Conservation (phyloP, 495 filamentous ascomycete species). For the Xylaria palmicola region DNA sequence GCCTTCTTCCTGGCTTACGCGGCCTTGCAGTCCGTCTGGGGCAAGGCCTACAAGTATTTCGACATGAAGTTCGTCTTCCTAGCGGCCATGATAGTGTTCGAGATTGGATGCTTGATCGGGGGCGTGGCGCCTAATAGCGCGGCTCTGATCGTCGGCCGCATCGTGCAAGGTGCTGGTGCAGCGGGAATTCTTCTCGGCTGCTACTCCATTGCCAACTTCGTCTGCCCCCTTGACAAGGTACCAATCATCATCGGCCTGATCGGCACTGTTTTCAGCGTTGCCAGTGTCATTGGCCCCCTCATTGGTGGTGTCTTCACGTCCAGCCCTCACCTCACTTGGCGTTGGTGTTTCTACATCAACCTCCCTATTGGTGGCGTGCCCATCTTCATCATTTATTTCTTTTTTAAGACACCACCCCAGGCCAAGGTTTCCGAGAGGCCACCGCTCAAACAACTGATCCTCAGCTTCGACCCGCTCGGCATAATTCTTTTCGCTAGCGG, state of each 20-base stretch:
- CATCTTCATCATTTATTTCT: conserved; percentile 35
- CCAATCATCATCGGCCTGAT: conserved; percentile 35
- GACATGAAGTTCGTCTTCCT: conserved; percentile 50
- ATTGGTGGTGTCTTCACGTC: conserved; percentile 49
- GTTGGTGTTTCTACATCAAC: conserved; percentile 76
- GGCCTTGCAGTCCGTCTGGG: conserved; percentile 53
- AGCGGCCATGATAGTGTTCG: conserved; percentile 46
- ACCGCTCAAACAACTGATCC: conserved; percentile 38
- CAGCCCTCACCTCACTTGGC: conserved; percentile 46
- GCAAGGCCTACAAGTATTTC: conserved; percentile 56
- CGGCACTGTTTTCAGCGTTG: conserved; percentile 57
- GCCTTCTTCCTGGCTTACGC: conserved; percentile 57
- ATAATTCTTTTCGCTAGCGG: conserved; percentile 58
- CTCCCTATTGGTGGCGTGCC: conserved; percentile 61
- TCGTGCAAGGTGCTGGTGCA: conserved; percentile 46
- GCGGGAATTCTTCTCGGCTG: conserved; percentile 30
- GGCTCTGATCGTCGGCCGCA: conserved; percentile 55
- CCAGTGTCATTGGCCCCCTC: conserved; percentile 64
- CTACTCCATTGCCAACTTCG: conserved; percentile 24
- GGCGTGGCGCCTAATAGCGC: conserved; percentile 50
- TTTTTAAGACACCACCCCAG: conserved; percentile 40
- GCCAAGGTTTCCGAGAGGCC: conserved; percentile 36
- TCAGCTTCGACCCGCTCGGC: conserved; percentile 57
- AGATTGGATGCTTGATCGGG: conserved; percentile 51
- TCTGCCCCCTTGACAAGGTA: conserved; percentile 32